Evolutionary conservation across 2,329 filamentous ascomycete genomes (phyloP), one percentile per base, ranked within the genome.

Genomic region (Elsinoe ampelina): DNA sequence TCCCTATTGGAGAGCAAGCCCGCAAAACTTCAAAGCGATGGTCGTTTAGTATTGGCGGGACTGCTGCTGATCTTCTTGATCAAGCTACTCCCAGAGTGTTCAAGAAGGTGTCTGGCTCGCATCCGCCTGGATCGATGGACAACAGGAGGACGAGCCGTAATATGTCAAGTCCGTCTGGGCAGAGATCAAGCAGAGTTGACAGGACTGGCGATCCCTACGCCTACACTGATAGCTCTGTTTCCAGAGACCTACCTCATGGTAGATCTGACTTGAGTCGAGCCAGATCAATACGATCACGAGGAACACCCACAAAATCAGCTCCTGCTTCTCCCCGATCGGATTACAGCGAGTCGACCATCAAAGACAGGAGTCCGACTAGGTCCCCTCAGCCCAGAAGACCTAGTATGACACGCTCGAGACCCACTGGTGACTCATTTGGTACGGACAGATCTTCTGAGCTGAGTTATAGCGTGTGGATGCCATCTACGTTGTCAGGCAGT

Each of bases 1-100:
- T 84, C 36, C 82, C 82, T 7, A 81, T 85, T 62, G 82, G 82
- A 20, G 82, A 83, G 67, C 75, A 73, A 62, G 74, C 75, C 26
- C 72, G 68, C 54, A 66, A 72, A n/a, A 68, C 69, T 12, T 75
- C 77, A 3, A 75, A 73, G 58, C 69, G 70, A 58, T 78, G 75
- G 72, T 56, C 54, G 2, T 56, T 56, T 41, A 41, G 42, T 26
- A 41, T 56, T 22, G 42, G 54, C 15, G 32, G n/a, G 8, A 38
- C 52, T 19, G 50, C 50, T 54, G 54, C 54, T 45, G 54, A 56
- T 22, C 54, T 56, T 13, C 41, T 56, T 11, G 41, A 56, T 38
- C 54, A 56, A 38, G 54, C 54, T 17, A 56, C 42, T 3, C 54
- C 54, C 2, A 19, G 42, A 17, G 39, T 56, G n/a, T 56, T 56